phyloP scores from a whole-genome alignment of 768 basidiomycete species.

The Agaricus blazei region DNA sequence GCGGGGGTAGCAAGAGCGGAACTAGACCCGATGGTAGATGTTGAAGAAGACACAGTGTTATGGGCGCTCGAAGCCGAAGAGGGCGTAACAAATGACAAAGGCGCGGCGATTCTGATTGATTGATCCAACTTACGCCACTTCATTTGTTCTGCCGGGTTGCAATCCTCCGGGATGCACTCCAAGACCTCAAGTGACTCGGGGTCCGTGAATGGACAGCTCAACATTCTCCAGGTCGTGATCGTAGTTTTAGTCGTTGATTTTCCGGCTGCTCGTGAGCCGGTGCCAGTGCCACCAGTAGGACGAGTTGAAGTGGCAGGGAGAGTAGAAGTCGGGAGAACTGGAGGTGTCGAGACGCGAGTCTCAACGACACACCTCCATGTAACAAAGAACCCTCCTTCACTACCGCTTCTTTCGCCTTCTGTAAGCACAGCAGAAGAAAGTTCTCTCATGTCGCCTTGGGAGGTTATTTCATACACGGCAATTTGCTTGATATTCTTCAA shows the following conservation, averaged over 20 bases:
- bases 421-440: background rate
- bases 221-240: conserved; percentile 1
- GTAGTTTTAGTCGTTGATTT: background rate
- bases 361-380: background rate
- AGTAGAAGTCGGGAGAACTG: background rate
- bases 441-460: conserved; percentile 14
- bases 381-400: background rate
- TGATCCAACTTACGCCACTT: background rate
- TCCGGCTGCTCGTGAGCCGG: background rate
- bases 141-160: conserved; percentile 5
- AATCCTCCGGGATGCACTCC: background rate
- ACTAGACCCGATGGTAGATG: background rate
- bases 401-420: background rate
- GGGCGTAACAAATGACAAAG: background rate
- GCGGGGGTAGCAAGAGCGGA: background rate
- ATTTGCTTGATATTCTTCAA: conserved; percentile 32
- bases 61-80: background rate
- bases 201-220: conserved; percentile 2
- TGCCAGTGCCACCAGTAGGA: background rate
- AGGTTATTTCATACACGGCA: conserved; percentile 31
- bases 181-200: background rate
- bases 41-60: background rate
- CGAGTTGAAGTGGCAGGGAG: background rate
- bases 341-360: background rate
- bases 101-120: conserved; percentile 2